Conservation (phyloP, 1,139 yeast genomes). For the Candida buenavistaensis region DNA sequence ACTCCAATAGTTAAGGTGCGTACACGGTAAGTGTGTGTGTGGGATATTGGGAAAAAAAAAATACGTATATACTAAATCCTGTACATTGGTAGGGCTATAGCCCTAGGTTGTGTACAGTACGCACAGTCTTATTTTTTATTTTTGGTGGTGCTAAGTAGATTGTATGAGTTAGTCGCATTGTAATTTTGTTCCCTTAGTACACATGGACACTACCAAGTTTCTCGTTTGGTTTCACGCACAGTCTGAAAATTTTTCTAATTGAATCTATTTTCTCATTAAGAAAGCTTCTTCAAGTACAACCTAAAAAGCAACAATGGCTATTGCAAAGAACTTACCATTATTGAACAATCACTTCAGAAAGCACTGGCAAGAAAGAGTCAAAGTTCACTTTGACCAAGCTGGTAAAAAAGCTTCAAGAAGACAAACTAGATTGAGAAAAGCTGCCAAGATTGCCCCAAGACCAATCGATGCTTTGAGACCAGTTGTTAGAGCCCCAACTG, state of each 20-base stretch:
- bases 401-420: conserved; percentile 98
- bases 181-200: not conserved
- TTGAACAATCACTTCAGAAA: conserved; percentile 96
- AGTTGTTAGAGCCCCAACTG: conserved; percentile 96
- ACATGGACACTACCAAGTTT: not conserved
- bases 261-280: conserved; percentile 4
- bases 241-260: conserved; percentile 13
- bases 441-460: conserved; percentile 95
- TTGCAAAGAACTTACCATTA: conserved; percentile 96
- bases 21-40: too few species aligned
- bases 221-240: conserved; percentile 6
- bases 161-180: not conserved
- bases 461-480: conserved; percentile 97
- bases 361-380: conserved; percentile 99
- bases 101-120: conserved; percentile 6
- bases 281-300: conserved; percentile 5
- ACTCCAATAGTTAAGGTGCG: not conserved
- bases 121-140: not conserved
- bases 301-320: conserved; percentile 59
- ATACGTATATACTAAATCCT: conserved; percentile 1
- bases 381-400: conserved; percentile 99
- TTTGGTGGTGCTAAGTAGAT: not conserved
- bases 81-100: conserved; percentile 5
- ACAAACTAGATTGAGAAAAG: conserved; percentile 89
- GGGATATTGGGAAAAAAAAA: conserved; percentile 1